Evolutionary conservation across 176 grass and related monocot genomes (phyloP), one percentile per base, ranked within the genome.

Genomic region (Avena eriantha): DNA sequence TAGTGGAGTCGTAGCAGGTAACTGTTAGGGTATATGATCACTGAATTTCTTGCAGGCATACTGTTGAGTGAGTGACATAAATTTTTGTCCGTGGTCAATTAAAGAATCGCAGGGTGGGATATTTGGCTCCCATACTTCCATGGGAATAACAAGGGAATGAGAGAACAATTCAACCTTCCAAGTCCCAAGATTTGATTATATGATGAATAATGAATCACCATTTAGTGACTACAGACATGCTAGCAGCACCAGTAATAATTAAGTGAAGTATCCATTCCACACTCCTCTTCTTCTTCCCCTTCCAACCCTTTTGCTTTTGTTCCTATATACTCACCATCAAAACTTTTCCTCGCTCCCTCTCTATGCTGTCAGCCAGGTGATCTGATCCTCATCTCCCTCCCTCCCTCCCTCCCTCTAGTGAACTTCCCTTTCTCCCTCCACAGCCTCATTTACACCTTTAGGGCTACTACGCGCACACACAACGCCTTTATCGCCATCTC

Each of bases 381-480:
- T 92, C 83, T 80, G 90, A 89, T 92, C 83, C 78, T 86, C 81
- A 81, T 63, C 68, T 5, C 78, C 47, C 57, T 46, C 75, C 57
- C 48, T 39, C 36, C 31, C 49, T 50, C 3, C 33, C 83, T 72
- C 79, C 79, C 84, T 87, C 74, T 91, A 88, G 82, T 86, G 85
- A 90, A 60, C 79, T 79, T 91, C 84, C 74, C 65, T 89, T 91
- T 90, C 66, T 56, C 73, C 50, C 75, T 71, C 60, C 85, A 82
- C 64, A 85, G 58, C 86, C 83, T 91, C 83, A 85, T 91, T 88
- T 84, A 86, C 89, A 76, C 45, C 86, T 91, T 88, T 93, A 88
- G 83, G 86, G 90, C 90, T 88, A 77, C 74, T 76, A 80, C 71
- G 78, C 80, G 61, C 82, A 55, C 82, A 82, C 90, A 86, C 51